Percentiles rank a stretch among this genome's conserved stretches.
phyloP scores from a whole-genome alignment of 2,329 filamentous ascomycete species.

The Claviceps arundinis region DNA sequence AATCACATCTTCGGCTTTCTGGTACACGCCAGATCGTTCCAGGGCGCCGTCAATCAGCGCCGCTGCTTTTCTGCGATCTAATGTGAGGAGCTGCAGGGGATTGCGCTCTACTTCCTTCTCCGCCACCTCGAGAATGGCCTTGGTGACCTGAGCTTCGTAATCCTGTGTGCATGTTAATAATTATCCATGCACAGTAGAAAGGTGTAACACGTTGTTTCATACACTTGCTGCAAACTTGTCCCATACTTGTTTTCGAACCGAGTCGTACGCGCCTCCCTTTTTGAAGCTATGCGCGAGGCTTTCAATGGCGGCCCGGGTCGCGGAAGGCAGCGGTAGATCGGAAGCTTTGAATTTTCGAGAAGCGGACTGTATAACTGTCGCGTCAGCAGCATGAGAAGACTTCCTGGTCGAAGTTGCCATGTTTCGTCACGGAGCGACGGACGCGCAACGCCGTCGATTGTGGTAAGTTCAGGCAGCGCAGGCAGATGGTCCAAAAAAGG shows the following conservation, averaged over 20 bases:
- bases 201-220: constrained; percentile 9
- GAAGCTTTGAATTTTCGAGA: constrained; percentile 53
- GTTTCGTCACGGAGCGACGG: background rate
- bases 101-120: constrained; percentile 65
- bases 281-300: constrained; percentile 68
- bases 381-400: constrained; percentile 10
- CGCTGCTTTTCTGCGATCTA: constrained; percentile 60
- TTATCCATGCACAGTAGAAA: background rate
- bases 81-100: constrained; percentile 54
- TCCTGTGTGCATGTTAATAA: constrained; percentile 33
- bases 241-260: constrained; percentile 63
- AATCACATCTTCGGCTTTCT: constrained; percentile 54
- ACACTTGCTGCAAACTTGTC: constrained; percentile 61
- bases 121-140: constrained; percentile 55
- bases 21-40: constrained; percentile 64
- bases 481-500: background rate
- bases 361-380: constrained; percentile 5
- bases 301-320: constrained; percentile 63
- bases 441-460: background rate
- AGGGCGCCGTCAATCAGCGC: constrained; percentile 67
- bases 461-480: background rate
- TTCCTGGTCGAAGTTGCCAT: constrained; percentile 17
- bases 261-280: constrained; percentile 74
- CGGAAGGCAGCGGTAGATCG: constrained; percentile 59
- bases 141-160: constrained; percentile 53